A percentile compares a stretch with the other conserved stretches of the same genome.
Conservation (phyloP, 805 yeast genomes). For the Pichia occidentalis region DNA sequence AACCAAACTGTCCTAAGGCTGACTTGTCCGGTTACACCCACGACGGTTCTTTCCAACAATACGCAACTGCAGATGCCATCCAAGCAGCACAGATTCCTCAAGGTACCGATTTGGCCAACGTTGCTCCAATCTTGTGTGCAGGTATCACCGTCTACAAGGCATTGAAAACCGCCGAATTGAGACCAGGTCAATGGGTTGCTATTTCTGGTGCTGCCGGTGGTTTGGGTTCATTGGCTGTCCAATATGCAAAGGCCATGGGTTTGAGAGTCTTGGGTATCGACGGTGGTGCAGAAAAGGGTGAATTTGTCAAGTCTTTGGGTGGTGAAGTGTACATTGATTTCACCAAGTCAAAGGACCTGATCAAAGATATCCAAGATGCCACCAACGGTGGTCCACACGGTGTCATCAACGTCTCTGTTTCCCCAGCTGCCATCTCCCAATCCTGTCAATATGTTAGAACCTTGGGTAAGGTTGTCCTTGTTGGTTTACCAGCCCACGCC, state of each 20-base stretch:
- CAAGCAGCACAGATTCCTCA: conserved; percentile 78
- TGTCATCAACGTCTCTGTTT: conserved; percentile 59
- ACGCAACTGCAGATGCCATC: conserved; percentile 80
- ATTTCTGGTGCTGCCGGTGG: conserved; percentile 83
- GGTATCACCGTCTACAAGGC: conserved; percentile 92
- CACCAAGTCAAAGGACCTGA: conserved; percentile 37
- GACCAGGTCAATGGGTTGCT: conserved; percentile 77
- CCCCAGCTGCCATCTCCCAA: conserved; percentile 46
- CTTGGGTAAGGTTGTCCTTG: conserved; percentile 57
- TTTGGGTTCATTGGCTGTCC: conserved; percentile 70
- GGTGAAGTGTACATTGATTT: conserved; percentile 60
- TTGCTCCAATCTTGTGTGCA: conserved; percentile 83
- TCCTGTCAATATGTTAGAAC: conserved; percentile 55
- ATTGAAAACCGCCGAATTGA: conserved; percentile 65
- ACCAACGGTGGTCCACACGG: conserved; percentile 60
- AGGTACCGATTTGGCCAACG: conserved; percentile 66
- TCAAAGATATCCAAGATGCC: conserved; percentile 33
- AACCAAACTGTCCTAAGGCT: conserved; percentile 65
- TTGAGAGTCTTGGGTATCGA: conserved; percentile 66
- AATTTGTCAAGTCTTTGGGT: conserved; percentile 47
- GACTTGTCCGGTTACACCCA: conserved; percentile 81
- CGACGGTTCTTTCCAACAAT: conserved; percentile 89
- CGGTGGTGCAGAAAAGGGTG: conserved; percentile 64
- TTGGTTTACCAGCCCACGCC: conserved; percentile 78
- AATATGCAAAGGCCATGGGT: conserved; percentile 76